These are phyloP conservation scores for Cairneyella variabilis DNA, from an alignment of 495 filamentous ascomycete genomes.

Conservation along the genomic window DNA sequence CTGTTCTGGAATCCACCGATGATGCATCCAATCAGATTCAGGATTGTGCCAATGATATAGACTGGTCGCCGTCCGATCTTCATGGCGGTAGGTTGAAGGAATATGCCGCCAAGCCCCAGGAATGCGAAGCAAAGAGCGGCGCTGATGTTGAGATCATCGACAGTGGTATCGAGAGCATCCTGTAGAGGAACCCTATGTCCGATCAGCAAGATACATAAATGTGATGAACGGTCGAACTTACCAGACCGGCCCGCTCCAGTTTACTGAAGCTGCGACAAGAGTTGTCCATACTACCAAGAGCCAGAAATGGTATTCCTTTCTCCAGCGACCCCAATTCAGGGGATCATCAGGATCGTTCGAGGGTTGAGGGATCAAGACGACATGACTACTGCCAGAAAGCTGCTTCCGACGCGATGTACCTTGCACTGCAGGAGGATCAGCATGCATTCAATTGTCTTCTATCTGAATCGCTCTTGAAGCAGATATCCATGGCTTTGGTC, in stretches of 20 bases:
- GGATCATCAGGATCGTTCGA: slow-evolving; percentile 16
- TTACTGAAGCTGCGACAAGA: slow-evolving; percentile 10
- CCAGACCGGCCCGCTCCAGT: slow-evolving; percentile 21
- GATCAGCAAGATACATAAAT: no score
- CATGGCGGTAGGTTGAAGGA: slow-evolving; percentile 19
- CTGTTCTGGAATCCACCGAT: neutral
- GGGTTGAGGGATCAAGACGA: slow-evolving; percentile 15
- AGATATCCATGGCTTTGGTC: no score
- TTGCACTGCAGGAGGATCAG: neutral
- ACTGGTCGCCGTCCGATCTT: slow-evolving; percentile 18
- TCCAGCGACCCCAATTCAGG: slow-evolving; percentile 10
- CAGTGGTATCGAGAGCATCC: slow-evolving; percentile 12
- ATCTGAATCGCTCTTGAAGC: no score
- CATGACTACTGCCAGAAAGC: neutral
- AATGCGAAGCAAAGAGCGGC: slow-evolving; percentile 18
- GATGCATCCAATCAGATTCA: slow-evolving; percentile 10
- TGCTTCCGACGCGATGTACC: slow-evolving; percentile 1
- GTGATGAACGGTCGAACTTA: no score
- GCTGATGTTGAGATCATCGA: slow-evolving; percentile 15
- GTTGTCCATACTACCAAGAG: slow-evolving; percentile 11
- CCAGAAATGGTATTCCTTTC: slow-evolving; percentile 20
- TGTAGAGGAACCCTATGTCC: neutral
- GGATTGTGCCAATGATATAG: slow-evolving; percentile 10
- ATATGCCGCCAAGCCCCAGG: slow-evolving; percentile 14
- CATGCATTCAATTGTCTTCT: no score